phyloP scores from a whole-genome alignment of 192 early-diverging fungal genomes.

The Gryganskiella cystojenkinii region DNA sequence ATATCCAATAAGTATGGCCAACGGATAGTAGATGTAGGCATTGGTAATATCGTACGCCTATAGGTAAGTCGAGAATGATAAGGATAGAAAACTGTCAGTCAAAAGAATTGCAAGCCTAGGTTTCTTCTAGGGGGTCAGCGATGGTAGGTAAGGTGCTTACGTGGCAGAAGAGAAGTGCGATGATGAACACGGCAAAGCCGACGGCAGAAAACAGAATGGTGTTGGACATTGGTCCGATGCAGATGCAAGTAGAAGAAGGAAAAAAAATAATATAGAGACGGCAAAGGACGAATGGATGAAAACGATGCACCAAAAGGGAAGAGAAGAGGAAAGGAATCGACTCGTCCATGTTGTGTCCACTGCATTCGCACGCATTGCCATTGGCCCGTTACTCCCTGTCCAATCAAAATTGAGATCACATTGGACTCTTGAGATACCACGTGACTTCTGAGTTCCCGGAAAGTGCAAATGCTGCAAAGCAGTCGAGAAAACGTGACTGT shows the following conservation, averaged over 20 bases:
- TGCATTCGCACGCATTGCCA: no score
- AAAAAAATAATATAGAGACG: neutral
- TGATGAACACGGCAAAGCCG: slow-evolving; percentile 23
- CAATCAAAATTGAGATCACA: no score
- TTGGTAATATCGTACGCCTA: slow-evolving; percentile 43
- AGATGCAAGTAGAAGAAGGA: neutral
- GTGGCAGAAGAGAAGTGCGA: slow-evolving; percentile 43
- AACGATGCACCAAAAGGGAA: neutral
- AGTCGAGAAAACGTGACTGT: neutral
- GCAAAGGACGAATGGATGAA: neutral
- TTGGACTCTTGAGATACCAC: no score
- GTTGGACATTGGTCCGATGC: slow-evolving; percentile 38
- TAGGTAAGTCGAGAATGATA: neutral
- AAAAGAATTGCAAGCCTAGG: no score
- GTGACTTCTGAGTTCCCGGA: no score
- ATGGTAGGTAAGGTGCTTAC: slow-evolving; percentile 15
- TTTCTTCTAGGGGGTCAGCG: no score
- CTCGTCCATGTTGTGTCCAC: no score
- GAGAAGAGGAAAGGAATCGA: neutral
- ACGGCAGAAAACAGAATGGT: slow-evolving; percentile 19
- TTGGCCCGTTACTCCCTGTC: no score
- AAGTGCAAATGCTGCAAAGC: no score
- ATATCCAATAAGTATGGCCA: slow-evolving; percentile 32
- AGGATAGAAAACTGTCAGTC: no score
- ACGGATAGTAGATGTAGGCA: slow-evolving; percentile 33